Evolutionary conservation across 371 early-diverging fungal species (phyloP), one percentile per base, ranked within the genome.

Genomic region (Coemansia sp.): DNA sequence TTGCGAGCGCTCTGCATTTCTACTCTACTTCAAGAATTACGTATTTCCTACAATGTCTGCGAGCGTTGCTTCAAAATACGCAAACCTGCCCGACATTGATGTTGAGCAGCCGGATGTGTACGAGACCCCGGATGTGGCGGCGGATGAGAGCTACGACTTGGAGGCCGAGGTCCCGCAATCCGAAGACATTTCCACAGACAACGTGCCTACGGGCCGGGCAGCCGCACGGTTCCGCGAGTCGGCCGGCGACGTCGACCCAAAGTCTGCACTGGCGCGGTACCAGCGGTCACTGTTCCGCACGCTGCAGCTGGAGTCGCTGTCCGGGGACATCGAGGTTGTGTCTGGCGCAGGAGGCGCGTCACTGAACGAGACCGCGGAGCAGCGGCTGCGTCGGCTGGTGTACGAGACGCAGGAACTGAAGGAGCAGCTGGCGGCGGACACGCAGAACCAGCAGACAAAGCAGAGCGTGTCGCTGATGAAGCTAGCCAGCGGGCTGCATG

Each of bases 91-190:
- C 31, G 88, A 88, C 78, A 87, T 88, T 80, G 88, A 87, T 80
- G 55, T 87, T 68, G 88, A 86, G 62, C 90, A 89, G 69, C 91
- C 89, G 38, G 93, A 93, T 82, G 88, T 91, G 57, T 92, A 87
- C 76, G 93, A 93, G 64, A 91, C 92, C 5, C 82, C 88, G n/a
- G 93, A 90, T 67, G 81, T 78, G 32, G 47, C 61, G 0, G 49
- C 32, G 36, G 64, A 62, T 60, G 82, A 79, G 35, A 30, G 13
- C 39, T n/a, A 13, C 30, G 49, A 49, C 8, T 30, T 26, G 3
- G 82, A 78, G 41, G 55, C 68, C 14, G 81, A 82, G 34, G 70
- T 78, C 31, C 76, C 76, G 3, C 31, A 65, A n/a, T 79, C 81
- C 39, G 77, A 79, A 59, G 89, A 87, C 52, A 77, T 77, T 31